Evolutionary conservation across 768 basidiomycete species (phyloP), one percentile per base, ranked within the genome.

Genomic region (Suillus variegatus): DNA sequence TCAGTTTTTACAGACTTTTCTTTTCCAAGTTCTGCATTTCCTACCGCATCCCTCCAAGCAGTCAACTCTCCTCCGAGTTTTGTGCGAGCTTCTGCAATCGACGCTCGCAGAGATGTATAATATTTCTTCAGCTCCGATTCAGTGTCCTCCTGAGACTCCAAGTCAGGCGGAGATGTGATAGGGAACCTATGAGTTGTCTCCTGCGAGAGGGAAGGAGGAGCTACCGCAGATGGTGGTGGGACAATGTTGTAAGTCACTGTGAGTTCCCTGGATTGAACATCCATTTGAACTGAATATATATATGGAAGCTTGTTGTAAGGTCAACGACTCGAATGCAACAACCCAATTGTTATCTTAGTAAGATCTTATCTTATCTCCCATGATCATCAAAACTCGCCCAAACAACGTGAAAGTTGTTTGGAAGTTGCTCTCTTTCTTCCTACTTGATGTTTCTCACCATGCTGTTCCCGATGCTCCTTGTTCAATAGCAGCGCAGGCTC

Each of bases 21-120:
- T 70, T 90, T 92, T 18, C 71, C 81, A 69, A 84, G 73, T 73
- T 93, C 92, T 8, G 76, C 72, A 57, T 83, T 89, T 14, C 91
- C 89, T 6, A 92, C 87, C 7, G 83, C 82, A 75, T 93, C 91
- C 70, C 88, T 83, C 92, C 91, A 93, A 6, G 74, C 82, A 0
- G 92, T 93, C 74, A 93, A 73, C 68, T 92, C 88, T 52, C 86
- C 81, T 12, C 92, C 92, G 5, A 91, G 68, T 36, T 81, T 78
- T 51, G 78, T 79, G 67, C 80, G 86, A 36, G 89, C 88, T 43
- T 79, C 76, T 41, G 77, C 77, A 60, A 93, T 79, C 22, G 86
- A 79, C 6, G 69, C 75, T 65, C 81, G 79, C 47, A 93, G 74
- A 2, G 75, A 78, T 1, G 75, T 72, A 64, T 91, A 92, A 71